Evolutionary conservation across 306 rosid species (phyloP).

Genomic region (Rosa lucieae): DNA sequence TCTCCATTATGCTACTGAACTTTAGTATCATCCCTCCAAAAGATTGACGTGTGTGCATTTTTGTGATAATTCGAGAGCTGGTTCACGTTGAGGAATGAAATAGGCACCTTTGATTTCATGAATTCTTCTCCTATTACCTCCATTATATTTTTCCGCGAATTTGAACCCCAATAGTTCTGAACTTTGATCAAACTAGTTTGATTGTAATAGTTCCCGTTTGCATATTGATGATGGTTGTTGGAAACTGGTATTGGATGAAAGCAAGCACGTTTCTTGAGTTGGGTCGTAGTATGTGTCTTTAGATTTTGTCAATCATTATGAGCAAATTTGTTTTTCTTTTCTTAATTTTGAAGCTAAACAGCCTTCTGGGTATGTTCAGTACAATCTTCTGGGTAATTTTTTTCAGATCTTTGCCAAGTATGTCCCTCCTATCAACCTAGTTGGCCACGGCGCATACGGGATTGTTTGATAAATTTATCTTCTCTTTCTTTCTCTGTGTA

Average conservation of each 20-base stretch:
- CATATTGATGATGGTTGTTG: no score
- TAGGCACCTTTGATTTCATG: constrained; percentile 55
- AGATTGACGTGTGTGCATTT: constrained; percentile 91
- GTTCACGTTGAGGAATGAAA: constrained; percentile 53
- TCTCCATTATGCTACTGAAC: no score
- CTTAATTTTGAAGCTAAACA: constrained; percentile 26
- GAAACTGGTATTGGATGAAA: no score
- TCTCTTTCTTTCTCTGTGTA: not conserved
- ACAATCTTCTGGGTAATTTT: constrained; percentile 70
- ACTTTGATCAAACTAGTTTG: constrained; percentile 69
- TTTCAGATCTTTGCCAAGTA: constrained; percentile 77
- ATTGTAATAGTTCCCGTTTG: constrained; percentile 75
- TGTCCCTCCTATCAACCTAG: constrained; percentile 77
- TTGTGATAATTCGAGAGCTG: constrained; percentile 65
- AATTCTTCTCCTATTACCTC: constrained; percentile 73
- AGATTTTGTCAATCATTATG: no score
- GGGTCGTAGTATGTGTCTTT: no score
- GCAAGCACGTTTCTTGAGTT: no score
- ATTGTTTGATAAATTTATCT: constrained; percentile 64
- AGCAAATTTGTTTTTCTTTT: no score
- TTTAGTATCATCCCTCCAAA: no score
- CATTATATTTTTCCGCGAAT: constrained; percentile 70
- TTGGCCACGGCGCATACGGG: constrained; percentile 95
- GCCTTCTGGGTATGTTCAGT: constrained; percentile 55
- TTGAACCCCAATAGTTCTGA: constrained; percentile 76